Evolutionary conservation across 768 basidiomycete species (phyloP), one percentile per base, ranked within the genome.

Genomic region (Podaxis pistillaris): DNA sequence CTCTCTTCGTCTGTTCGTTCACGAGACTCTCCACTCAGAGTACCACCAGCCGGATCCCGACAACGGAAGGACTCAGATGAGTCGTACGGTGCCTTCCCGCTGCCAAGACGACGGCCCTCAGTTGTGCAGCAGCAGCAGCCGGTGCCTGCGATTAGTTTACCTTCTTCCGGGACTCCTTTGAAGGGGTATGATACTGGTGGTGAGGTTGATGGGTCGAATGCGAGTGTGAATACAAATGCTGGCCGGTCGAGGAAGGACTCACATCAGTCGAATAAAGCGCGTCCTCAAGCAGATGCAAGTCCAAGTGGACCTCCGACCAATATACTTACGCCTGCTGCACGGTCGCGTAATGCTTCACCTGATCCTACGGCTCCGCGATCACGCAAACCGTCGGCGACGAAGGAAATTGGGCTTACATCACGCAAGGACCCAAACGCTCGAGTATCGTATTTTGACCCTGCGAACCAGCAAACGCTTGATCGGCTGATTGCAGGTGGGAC

Each of bases 391-490:
- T 60, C 73, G 19, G 66, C 75, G 38, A 66, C 71, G 38, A 76
- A 80, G 30, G 76, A 72, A 26, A 66, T 74, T 26, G 55, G 41
- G 11, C 19, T 40, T 22, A 73, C 74, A 56, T 63, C 72, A 19
- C 84, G 88, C 17, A 80, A 82, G 65, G 89, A 86, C 60, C 86
- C 80, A 49, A 89, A 87, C 65, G 84, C 87, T 26, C 84, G 90
- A 26, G 83, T 95, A 22, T 93, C 93, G 0, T 92, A 90, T 70
- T 94, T 90, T 67, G 91, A 94, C 70, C 89, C 88, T 33, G 76
- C 83, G 12, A 91, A 94, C 70, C 91, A 94, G 75, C 84, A 82
- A 28, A 74, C 80, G 26, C 78, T 93, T 15, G 90, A 93, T 68
- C 83, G 90, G 2, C 78, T 95, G 15, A 81, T 94, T 15, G 79